phyloP scores from a whole-genome alignment of 805 yeast genomes.

The Gaillardinia entomophila region DNA sequence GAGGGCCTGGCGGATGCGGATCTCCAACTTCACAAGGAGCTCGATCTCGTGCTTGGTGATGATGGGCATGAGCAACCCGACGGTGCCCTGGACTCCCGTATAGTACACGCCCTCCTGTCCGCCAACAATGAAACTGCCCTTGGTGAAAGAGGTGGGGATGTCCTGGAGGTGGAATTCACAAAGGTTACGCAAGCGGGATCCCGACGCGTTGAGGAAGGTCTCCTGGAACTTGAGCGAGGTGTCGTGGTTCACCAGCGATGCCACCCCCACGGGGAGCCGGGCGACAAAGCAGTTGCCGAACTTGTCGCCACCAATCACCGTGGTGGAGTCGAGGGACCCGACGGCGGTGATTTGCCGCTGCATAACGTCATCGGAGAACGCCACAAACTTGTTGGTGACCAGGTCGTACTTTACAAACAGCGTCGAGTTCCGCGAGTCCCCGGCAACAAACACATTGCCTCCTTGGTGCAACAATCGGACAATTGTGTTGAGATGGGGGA shows the following conservation, averaged over 20 bases:
- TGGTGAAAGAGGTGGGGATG: conserved; percentile 55
- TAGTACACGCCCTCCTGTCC: conserved; percentile 64
- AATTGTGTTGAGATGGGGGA: conserved; percentile 44
- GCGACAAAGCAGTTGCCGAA: conserved; percentile 76
- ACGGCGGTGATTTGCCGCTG: conserved; percentile 62
- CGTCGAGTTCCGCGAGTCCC: conserved; percentile 68
- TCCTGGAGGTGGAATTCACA: conserved; percentile 69
- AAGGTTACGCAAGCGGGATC: conserved; percentile 42
- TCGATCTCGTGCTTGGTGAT: conserved; percentile 55
- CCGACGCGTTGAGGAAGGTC: conserved; percentile 42
- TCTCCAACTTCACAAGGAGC: conserved; percentile 53
- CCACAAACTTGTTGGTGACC: conserved; percentile 43
- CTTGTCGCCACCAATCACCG: conserved; percentile 79
- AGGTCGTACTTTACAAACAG: conserved; percentile 50
- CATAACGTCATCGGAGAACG: conserved; percentile 65
- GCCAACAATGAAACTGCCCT: conserved; percentile 50
- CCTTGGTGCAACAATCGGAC: conserved; percentile 51
- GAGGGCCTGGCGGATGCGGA: conserved; percentile 27
- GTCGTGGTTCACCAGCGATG: conserved; percentile 48
- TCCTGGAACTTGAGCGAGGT: conserved; percentile 27
- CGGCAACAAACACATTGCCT: conserved; percentile 52
- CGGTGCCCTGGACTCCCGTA: conserved; percentile 74
- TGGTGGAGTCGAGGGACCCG: conserved; percentile 61
- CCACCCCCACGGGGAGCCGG: conserved; percentile 49
- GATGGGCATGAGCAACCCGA: conserved; percentile 72